Base-by-base conservation (phyloP, 805 yeast species). In the Barnettozyma sucrosica region DNA sequence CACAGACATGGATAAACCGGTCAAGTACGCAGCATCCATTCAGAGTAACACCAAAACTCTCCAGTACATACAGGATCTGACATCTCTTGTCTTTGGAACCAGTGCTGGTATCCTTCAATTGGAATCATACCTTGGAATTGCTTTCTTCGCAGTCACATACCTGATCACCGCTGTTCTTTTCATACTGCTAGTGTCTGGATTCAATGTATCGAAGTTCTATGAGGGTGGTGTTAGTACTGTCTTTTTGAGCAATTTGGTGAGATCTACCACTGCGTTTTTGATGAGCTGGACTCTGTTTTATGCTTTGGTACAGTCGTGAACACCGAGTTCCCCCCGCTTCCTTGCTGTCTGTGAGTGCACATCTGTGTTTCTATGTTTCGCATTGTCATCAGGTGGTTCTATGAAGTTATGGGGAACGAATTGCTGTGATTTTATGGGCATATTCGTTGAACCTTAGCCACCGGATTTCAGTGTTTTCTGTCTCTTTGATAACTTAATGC, bases 271-370 rank as follows among this genome's bases (percentile, higher is more conserved):
- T 3, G 60, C 58, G 2, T 58, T 49, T 43, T 34, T 59, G 26
- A 58, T 53, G 52, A 50, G 47, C 30, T 56, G 59, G 64, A 58
- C 62, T 14, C 45, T 59, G 34, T 51, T 54, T 16, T 59, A 57
- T 49, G 61, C 62, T 0, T 48, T 59, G 47, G 57, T 59, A 7
- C 61, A 59, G 41, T 52, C 55, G 39, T 55, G 38, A 45, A n/a
- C 26, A 3, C 38, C 5, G 4, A 14, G 19, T 32, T n/a, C n/a
- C n/a, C n/a, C n/a, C n/a, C n/a, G n/a, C n/a, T n/a, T n/a, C n/a
- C n/a, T n/a, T n/a, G n/a, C n/a, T n/a, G n/a, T n/a, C n/a, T n/a
- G n/a, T n/a, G n/a, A n/a, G n/a, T n/a, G n/a, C n/a, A n/a, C n/a
- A n/a, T n/a, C n/a, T n/a, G n/a, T n/a, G n/a, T n/a, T n/a, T n/a